Percentiles rank a stretch among this genome's conserved stretches.
phyloP scores from a whole-genome alignment of 1,139 yeast species.

The Candida sp. region DNA sequence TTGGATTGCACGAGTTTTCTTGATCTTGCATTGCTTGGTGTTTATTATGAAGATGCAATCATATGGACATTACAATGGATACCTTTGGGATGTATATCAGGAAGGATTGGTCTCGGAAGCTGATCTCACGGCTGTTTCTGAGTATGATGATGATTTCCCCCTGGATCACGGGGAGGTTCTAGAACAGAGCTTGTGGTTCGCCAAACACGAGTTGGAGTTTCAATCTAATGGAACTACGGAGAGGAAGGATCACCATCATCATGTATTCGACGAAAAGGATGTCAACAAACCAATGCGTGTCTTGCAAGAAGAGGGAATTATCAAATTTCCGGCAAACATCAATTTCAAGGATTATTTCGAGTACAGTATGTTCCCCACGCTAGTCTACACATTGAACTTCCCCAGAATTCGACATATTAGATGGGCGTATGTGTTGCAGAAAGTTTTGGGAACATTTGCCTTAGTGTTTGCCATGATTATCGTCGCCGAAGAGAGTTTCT shows the following conservation, averaged over 20 bases:
- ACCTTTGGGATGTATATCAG: slow-evolving; percentile 66
- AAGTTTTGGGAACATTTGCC: slow-evolving; percentile 83
- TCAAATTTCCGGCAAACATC: slow-evolving; percentile 72
- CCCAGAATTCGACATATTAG: slow-evolving; percentile 77
- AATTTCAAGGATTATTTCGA: slow-evolving; percentile 66
- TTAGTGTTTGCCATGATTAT: slow-evolving; percentile 82
- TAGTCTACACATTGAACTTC: slow-evolving; percentile 79
- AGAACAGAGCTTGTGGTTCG: slow-evolving; percentile 57
- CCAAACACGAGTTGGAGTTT: slow-evolving; percentile 62
- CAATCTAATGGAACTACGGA: slow-evolving; percentile 37
- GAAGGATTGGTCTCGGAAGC: slow-evolving; percentile 57
- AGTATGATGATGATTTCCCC: slow-evolving; percentile 19
- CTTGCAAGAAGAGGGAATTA: slow-evolving; percentile 23
- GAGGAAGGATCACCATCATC: slow-evolving; percentile 7
- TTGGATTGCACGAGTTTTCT: slow-evolving; percentile 88
- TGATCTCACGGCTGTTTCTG: slow-evolving; percentile 25
- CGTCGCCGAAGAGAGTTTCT: slow-evolving; percentile 77
- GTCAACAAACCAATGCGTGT: slow-evolving; percentile 19
- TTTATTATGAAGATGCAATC: slow-evolving; percentile 94
- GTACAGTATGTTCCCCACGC: slow-evolving; percentile 88
- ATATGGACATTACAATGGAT: slow-evolving; percentile 87
- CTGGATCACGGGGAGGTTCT: slow-evolving; percentile 32
- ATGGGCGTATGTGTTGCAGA: slow-evolving; percentile 69
- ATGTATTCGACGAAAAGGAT: slow-evolving; percentile 15
- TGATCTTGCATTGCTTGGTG: slow-evolving; percentile 83